Evolutionary conservation across 2,329 filamentous ascomycete species (phyloP).

Genomic region (Ophiocordyceps camponoti-saundersi): DNA sequence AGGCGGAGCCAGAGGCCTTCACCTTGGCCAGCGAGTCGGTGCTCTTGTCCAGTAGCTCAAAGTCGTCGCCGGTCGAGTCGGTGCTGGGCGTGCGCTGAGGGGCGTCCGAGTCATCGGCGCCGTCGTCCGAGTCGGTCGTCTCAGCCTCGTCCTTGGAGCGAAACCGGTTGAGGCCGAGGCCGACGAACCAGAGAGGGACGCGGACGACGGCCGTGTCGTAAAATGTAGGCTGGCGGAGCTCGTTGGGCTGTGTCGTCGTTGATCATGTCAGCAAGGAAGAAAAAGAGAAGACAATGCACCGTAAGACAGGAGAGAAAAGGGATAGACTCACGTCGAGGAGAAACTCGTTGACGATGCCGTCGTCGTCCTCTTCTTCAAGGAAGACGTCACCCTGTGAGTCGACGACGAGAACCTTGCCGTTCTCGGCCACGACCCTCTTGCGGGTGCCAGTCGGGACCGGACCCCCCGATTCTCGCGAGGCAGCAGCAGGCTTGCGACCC

Average conservation of each 20-base stretch:
- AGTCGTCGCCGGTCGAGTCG: slow-evolving; percentile 41
- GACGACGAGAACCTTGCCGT: slow-evolving; percentile 87
- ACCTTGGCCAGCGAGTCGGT: slow-evolving; percentile 34
- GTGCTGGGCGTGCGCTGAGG: slow-evolving; percentile 35
- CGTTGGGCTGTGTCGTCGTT: slow-evolving; percentile 41
- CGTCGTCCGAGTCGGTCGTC: slow-evolving; percentile 23
- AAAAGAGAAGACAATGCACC: too few species aligned
- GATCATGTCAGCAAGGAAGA: slow-evolving; percentile 4
- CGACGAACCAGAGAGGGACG: slow-evolving; percentile 59
- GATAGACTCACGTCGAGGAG: slow-evolving; percentile 60
- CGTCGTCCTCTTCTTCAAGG: slow-evolving; percentile 79
- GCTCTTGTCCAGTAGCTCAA: slow-evolving; percentile 46
- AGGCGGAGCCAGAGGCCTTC: slow-evolving; percentile 25
- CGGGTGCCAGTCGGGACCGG: slow-evolving; percentile 49
- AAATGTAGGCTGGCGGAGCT: slow-evolving; percentile 62
- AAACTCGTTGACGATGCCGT: slow-evolving; percentile 69
- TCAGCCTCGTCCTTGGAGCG: slow-evolving; percentile 21
- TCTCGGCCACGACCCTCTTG: slow-evolving; percentile 81
- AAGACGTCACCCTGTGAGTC: slow-evolving; percentile 87
- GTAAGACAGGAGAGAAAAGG: neutral
- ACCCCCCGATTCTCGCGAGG: slow-evolving; percentile 22
- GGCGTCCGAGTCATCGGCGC: slow-evolving; percentile 31
- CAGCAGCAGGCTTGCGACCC: slow-evolving; percentile 5
- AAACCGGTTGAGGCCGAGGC: slow-evolving; percentile 32
- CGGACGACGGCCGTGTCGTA: slow-evolving; percentile 69